Evolutionary conservation across 495 filamentous ascomycete genomes (phyloP).

Genomic region (Bacidia rubella): DNA sequence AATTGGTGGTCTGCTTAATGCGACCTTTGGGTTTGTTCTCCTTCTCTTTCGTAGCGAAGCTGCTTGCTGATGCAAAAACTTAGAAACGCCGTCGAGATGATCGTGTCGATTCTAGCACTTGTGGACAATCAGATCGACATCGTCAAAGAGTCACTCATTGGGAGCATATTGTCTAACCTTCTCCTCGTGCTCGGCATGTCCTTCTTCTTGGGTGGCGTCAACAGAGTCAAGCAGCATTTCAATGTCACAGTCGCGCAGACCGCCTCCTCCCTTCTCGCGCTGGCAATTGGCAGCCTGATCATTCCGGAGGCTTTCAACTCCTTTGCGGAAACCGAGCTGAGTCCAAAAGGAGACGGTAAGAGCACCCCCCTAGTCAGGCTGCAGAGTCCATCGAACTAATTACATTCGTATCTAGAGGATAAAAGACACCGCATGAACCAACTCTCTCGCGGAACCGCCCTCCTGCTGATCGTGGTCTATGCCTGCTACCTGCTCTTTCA

Average conservation of each 20-base stretch:
- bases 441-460: constrained; percentile 55
- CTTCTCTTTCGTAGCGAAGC: constrained; percentile 9
- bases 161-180: constrained; percentile 81
- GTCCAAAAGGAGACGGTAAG: not conserved
- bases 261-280: constrained; percentile 64
- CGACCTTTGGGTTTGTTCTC: constrained; percentile 60
- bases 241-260: constrained; percentile 92
- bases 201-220: constrained; percentile 79
- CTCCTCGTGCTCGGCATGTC: constrained; percentile 87
- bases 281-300: constrained; percentile 69
- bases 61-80: constrained; percentile 1
- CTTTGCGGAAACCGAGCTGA: constrained; percentile 29
- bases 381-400: too few relatives aligned
- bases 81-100: constrained; percentile 83
- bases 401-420: not conserved
- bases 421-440: constrained; percentile 28
- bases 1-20: constrained; percentile 75
- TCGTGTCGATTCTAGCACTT: constrained; percentile 77
- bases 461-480: constrained; percentile 68
- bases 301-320: constrained; percentile 77
- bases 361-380: not conserved
- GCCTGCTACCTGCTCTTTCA: constrained; percentile 70
- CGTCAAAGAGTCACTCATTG: constrained; percentile 85
- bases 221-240: constrained; percentile 73
- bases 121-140: constrained; percentile 61